A percentile compares a stretch with the other conserved stretches of the same genome.
Evolutionary conservation across 2,329 filamentous ascomycete genomes (phyloP).

Genomic region (Colletotrichum navitas): DNA sequence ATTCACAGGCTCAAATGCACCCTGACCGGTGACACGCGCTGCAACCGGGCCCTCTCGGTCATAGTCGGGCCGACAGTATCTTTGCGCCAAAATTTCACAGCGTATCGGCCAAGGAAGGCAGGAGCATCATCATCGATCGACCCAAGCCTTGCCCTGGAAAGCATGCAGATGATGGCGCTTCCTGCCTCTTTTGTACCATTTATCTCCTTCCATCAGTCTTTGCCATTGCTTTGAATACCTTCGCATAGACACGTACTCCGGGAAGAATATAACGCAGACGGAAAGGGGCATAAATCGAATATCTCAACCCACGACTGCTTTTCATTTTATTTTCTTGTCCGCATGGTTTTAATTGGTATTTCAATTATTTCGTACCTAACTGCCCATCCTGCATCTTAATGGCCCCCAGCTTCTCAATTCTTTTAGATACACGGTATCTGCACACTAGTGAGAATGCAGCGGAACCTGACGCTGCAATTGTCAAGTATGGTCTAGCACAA

Average conservation of each 20-base stretch:
- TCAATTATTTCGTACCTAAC: no score
- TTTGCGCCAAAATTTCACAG: constrained; percentile 21
- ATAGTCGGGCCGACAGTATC: constrained; percentile 33
- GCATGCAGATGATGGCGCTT: not conserved
- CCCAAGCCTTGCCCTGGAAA: not conserved
- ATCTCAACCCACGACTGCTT: not conserved
- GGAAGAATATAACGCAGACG: not conserved
- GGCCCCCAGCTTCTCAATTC: not conserved
- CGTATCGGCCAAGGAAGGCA: constrained; percentile 19
- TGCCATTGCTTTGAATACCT: not conserved
- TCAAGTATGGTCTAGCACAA: not conserved
- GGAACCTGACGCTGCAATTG: not conserved
- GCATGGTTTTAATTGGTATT: not conserved
- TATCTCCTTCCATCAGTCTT: not conserved
- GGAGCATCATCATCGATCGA: not conserved
- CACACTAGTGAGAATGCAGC: not conserved
- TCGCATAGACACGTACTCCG: not conserved
- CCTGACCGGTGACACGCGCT: constrained; percentile 15
- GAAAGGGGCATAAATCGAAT: not conserved
- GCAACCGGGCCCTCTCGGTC: constrained; percentile 19
- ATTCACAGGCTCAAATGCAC: constrained; percentile 25
- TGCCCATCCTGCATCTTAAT: not conserved
- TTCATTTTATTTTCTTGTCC: not conserved
- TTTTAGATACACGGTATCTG: not conserved
- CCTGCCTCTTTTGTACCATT: not conserved